These are phyloP conservation scores for Cryptosporidium sp. DNA, from an alignment of 169 alveolate species.

Conservation along the genomic window DNA sequence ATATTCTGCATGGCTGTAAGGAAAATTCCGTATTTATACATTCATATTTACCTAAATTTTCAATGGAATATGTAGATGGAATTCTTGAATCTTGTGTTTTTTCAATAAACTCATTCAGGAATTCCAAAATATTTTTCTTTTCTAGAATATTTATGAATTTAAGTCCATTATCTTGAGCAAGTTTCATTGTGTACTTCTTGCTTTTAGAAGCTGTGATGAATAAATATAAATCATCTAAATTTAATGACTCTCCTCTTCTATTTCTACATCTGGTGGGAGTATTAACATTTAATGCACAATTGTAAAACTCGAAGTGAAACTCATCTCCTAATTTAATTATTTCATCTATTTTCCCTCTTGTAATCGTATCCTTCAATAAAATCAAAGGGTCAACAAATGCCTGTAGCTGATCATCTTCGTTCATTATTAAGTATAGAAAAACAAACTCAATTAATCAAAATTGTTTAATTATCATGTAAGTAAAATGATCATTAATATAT, in stretches of 20 bases:
- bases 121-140: constrained; percentile 61
- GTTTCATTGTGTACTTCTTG: constrained; percentile 52
- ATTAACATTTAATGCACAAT: constrained; percentile 25
- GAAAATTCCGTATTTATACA: constrained; percentile 47
- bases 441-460: neutral
- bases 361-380: constrained; percentile 34
- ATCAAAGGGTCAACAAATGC: constrained; percentile 60
- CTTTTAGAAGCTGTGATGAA: constrained; percentile 27
- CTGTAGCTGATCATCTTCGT: constrained; percentile 22
- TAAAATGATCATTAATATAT: neutral
- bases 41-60: constrained; percentile 37
- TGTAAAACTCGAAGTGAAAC: constrained; percentile 34
- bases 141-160: constrained; percentile 58
- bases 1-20: constrained; percentile 52
- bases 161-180: constrained; percentile 59
- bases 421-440: constrained; percentile 1
- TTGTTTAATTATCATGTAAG: neutral
- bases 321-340: constrained; percentile 10
- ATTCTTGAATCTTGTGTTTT: constrained; percentile 7
- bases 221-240: constrained; percentile 49
- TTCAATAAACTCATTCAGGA: constrained; percentile 25
- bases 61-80: constrained; percentile 43
- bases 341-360: constrained; percentile 47
- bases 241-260: constrained; percentile 66
- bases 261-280: constrained; percentile 72